Evolutionary conservation across 2,329 filamentous ascomycete genomes (phyloP).

Genomic region (Nigrograna mackinnonii): DNA sequence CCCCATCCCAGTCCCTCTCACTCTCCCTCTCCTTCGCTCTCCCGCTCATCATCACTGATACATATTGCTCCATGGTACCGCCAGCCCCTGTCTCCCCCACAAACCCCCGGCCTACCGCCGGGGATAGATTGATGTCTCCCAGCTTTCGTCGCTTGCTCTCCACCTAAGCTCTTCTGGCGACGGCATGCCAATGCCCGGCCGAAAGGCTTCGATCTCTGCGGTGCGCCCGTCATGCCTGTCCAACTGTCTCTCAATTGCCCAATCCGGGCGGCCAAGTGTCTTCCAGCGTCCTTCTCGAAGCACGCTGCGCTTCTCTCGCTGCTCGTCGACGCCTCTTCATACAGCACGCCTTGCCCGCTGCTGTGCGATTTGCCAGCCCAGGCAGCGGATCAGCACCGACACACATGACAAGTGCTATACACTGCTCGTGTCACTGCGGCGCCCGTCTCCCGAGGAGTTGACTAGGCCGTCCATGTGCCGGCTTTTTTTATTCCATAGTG

Average conservation of each 20-base stretch:
- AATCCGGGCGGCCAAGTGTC: constrained; percentile 22
- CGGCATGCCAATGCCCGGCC: constrained; percentile 25
- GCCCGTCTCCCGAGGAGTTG: constrained; percentile 14
- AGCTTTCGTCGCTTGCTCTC: constrained; percentile 6
- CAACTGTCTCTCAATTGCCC: constrained; percentile 19
- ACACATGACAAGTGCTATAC: constrained; percentile 27
- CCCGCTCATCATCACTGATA: constrained; percentile 15
- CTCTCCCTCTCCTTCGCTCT: constrained; percentile 10
- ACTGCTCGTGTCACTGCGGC: constrained; percentile 16
- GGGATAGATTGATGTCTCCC: constrained; percentile 27
- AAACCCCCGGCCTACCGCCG: constrained; percentile 21
- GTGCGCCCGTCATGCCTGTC: constrained; percentile 16
- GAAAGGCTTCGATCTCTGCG: constrained; percentile 24
- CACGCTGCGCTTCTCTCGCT: constrained; percentile 19
- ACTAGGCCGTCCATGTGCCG: constrained; percentile 16
- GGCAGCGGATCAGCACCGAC: constrained; percentile 21
- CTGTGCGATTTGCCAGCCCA: constrained; percentile 22
- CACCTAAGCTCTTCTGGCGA: constrained; percentile 9
- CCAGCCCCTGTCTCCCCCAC: constrained; percentile 13
- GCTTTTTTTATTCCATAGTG: constrained; percentile 16
- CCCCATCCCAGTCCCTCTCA: neutral
- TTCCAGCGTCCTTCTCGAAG: constrained; percentile 28
- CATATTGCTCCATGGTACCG: constrained; percentile 13
- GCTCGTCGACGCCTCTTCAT: constrained; percentile 11
- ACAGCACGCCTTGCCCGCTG: constrained; percentile 16